Conservation (phyloP, 805 yeast species). For the Ogataea degrootiae region DNA sequence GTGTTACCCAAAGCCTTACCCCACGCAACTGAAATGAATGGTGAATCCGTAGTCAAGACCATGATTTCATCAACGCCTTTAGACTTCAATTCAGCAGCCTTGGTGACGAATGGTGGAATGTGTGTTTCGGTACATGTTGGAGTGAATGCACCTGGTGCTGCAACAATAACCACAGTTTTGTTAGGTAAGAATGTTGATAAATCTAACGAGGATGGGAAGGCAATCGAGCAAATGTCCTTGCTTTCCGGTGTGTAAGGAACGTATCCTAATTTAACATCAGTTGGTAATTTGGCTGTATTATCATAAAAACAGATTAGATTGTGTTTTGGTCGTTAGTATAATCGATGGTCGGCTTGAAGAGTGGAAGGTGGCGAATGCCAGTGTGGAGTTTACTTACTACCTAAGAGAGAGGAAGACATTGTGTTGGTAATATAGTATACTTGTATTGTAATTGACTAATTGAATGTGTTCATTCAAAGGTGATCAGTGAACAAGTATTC, state of each 20-base stretch:
- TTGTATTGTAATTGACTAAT: background rate
- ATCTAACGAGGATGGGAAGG: slow-evolving; percentile 34
- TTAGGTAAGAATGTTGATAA: slow-evolving; percentile 33
- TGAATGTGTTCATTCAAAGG: background rate
- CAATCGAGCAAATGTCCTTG: slow-evolving; percentile 36
- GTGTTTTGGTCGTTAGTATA: slow-evolving; percentile 2
- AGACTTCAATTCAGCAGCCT: slow-evolving; percentile 32
- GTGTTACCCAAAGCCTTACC: slow-evolving; percentile 41
- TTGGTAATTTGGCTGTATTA: slow-evolving; percentile 23
- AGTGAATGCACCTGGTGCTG: slow-evolving; percentile 50
- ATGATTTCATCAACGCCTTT: slow-evolving; percentile 36
- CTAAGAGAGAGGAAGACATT: slow-evolving; percentile 2
- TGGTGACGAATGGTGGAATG: slow-evolving; percentile 35
- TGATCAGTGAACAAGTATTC: too few relatives aligned
- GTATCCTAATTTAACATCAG: slow-evolving; percentile 32
- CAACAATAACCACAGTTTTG: slow-evolving; percentile 35
- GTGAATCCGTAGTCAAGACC: slow-evolving; percentile 37
- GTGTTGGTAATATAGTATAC: background rate
- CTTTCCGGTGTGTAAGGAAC: slow-evolving; percentile 37
- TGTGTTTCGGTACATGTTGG: slow-evolving; percentile 43
- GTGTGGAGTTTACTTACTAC: slow-evolving; percentile 3
- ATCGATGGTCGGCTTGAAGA: background rate
- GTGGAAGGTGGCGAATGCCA: too few relatives aligned
- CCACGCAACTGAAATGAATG: slow-evolving; percentile 42
- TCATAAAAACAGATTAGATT: too few relatives aligned